A percentile compares a stretch with the other conserved stretches of the same genome.
Conservation (phyloP, 2,329 filamentous ascomycete species). For the Alternaria ventricosa region DNA sequence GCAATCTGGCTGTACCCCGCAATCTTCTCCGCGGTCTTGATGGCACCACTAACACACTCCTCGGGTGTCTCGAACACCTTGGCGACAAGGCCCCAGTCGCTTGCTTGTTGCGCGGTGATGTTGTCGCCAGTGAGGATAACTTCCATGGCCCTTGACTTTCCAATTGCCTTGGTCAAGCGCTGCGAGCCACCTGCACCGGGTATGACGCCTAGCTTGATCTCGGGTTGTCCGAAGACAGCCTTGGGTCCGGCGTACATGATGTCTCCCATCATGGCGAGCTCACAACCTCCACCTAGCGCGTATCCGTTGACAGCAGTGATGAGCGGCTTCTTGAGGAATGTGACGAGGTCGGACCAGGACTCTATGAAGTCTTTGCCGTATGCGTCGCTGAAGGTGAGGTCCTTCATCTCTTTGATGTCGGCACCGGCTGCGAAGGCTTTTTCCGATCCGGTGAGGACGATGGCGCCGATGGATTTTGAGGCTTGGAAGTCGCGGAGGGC, state of each 20-base stretch:
- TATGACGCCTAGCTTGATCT: constrained; percentile 93
- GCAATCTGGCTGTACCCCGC: constrained; percentile 86
- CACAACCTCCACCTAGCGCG: constrained; percentile 92
- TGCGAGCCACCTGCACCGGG: constrained; percentile 93
- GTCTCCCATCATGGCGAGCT: constrained; percentile 97
- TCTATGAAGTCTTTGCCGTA: constrained; percentile 95
- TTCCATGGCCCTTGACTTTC: constrained; percentile 56
- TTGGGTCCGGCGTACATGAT: constrained; percentile 86
- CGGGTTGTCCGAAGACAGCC: constrained; percentile 94
- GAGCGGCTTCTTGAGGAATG: constrained; percentile 87
- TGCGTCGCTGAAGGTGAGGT: constrained; percentile 84
- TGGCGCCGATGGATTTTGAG: constrained; percentile 40
- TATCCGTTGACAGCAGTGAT: constrained; percentile 95
- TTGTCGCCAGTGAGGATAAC: constrained; percentile 61
- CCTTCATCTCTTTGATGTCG: constrained; percentile 99
- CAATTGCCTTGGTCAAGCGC: constrained; percentile 74
- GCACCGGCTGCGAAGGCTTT: constrained; percentile 83
- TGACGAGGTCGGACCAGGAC: constrained; percentile 86
- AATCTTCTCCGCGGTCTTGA: constrained; percentile 88
- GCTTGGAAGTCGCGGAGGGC: constrained; percentile 46
- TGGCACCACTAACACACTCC: constrained; percentile 78
- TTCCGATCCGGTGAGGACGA: constrained; percentile 82
- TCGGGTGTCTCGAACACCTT: constrained; percentile 80
- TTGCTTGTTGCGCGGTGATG: constrained; percentile 84
- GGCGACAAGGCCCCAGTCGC: constrained; percentile 88